phyloP scores from a whole-genome alignment of 2,329 filamentous ascomycete genomes.

The Pseudogymnoascus sp. region DNA sequence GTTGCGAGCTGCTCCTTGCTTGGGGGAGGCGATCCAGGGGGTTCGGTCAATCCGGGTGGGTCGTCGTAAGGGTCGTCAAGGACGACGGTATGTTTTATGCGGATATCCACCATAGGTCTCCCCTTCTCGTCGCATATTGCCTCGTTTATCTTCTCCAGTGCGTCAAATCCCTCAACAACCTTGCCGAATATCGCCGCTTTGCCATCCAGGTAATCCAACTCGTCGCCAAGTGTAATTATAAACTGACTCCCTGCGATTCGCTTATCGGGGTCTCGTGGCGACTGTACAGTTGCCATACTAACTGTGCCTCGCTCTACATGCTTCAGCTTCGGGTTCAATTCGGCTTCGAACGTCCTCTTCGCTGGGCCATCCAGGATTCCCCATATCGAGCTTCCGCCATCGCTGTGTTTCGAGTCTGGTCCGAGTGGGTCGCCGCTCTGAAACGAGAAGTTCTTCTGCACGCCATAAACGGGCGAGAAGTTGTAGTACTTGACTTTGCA shows the following conservation, averaged over 20 bases:
- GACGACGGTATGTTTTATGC: constrained; percentile 85
- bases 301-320: constrained; percentile 86
- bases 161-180: constrained; percentile 93
- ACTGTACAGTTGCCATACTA: constrained; percentile 90
- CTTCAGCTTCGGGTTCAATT: constrained; percentile 80
- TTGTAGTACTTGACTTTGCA: constrained; percentile 99
- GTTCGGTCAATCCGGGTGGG: constrained; percentile 66
- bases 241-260: constrained; percentile 87
- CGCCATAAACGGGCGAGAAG: constrained; percentile 82
- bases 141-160: constrained; percentile 84
- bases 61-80: constrained; percentile 91
- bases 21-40: constrained; percentile 71
- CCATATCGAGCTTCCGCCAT: constrained; percentile 93
- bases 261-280: constrained; percentile 68
- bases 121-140: constrained; percentile 82
- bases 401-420: constrained; percentile 72
- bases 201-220: constrained; percentile 83
- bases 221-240: constrained; percentile 81
- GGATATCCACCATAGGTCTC: constrained; percentile 85
- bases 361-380: constrained; percentile 64
- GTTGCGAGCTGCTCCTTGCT: constrained; percentile 82
- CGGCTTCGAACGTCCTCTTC: constrained; percentile 72
- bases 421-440: constrained; percentile 93
- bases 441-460: constrained; percentile 94
- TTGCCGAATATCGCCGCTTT: constrained; percentile 94